phyloP scores from a whole-genome alignment of 768 basidiomycete species.

The Kwoniella dejecticola region DNA sequence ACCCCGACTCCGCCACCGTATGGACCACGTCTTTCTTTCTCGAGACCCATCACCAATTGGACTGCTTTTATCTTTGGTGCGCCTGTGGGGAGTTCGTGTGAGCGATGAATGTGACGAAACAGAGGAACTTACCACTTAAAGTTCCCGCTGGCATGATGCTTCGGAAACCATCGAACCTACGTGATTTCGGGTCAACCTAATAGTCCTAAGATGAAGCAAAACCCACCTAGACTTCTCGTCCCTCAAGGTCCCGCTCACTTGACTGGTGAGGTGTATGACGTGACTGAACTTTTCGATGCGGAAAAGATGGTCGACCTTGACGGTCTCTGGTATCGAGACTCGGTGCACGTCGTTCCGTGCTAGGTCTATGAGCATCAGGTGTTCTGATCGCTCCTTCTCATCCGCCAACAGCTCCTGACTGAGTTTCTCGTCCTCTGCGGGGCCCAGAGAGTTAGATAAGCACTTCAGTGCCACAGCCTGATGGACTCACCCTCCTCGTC shows the following conservation, averaged over 20 bases:
- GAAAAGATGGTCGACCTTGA: slow-evolving; percentile 96
- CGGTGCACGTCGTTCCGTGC: slow-evolving; percentile 98
- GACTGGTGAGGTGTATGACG: slow-evolving; percentile 94
- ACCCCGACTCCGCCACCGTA: slow-evolving; percentile 98
- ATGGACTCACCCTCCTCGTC: slow-evolving; percentile 76
- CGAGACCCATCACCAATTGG: slow-evolving; percentile 82
- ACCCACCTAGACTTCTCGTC: slow-evolving; percentile 77
- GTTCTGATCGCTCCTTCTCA: slow-evolving; percentile 94
- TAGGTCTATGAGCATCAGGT: slow-evolving; percentile 98
- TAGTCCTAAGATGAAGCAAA: not conserved
- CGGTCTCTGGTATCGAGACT: slow-evolving; percentile 90
- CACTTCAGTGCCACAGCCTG: no score
- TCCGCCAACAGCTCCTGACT: slow-evolving; percentile 74
- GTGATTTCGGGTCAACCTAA: not conserved
- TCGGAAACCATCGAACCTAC: slow-evolving; percentile 94
- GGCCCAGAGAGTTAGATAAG: not conserved
- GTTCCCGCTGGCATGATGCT: slow-evolving; percentile 99
- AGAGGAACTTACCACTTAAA: not conserved
- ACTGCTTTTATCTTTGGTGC: slow-evolving; percentile 99
- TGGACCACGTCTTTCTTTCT: slow-evolving; percentile 85
- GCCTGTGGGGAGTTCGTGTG: slow-evolving; percentile 57
- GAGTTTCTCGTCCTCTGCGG: slow-evolving; percentile 84
- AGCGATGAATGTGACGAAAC: no score
- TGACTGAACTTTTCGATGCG: slow-evolving; percentile 92
- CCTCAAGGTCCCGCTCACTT: slow-evolving; percentile 83